A percentile compares a stretch with the other conserved stretches of the same genome.
Conservation (phyloP, 352 stramenopile species). For the Phytophthora litchii region DNA sequence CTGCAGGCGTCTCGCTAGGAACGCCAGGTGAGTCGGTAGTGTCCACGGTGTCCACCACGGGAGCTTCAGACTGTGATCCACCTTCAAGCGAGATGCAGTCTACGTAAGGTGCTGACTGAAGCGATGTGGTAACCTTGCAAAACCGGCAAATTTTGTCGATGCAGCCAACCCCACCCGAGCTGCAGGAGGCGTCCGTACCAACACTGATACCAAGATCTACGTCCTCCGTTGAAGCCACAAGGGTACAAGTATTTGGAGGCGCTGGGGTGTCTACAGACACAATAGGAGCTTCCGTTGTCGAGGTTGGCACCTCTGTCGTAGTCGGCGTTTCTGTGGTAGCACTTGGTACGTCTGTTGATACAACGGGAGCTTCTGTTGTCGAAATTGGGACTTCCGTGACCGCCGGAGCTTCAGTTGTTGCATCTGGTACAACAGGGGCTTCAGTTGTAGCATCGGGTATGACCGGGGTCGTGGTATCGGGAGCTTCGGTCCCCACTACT, state of each 20-base stretch:
- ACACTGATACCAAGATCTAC: conserved; percentile 37
- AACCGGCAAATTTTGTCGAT: conserved; percentile 48
- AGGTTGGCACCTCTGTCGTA: not conserved
- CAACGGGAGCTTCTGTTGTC: conserved; percentile 1
- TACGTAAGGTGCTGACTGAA: conserved; percentile 26
- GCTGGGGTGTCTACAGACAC: not conserved
- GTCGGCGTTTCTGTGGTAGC: not conserved
- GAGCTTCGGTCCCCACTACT: not conserved
- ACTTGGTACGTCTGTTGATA: not conserved
- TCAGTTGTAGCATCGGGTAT: not conserved
- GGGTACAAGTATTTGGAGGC: conserved; percentile 9
- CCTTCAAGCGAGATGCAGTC: conserved; percentile 18
- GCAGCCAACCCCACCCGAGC: conserved; percentile 39
- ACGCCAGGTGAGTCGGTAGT: conserved; percentile 1
- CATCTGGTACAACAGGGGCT: not conserved
- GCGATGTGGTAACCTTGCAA: conserved; percentile 36
- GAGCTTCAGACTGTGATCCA: conserved; percentile 4
- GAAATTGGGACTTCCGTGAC: not conserved
- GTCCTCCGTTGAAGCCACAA: conserved; percentile 30
- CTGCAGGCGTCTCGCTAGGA: not conserved
- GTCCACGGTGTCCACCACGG: not conserved
- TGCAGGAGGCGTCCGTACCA: conserved; percentile 36
- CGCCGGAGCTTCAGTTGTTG: not conserved
- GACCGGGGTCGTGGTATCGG: not conserved
- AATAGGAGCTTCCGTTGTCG: conserved; percentile 3